phyloP scores from a whole-genome alignment of 164 flowering plant species.

The Aristolochia californica region DNA sequence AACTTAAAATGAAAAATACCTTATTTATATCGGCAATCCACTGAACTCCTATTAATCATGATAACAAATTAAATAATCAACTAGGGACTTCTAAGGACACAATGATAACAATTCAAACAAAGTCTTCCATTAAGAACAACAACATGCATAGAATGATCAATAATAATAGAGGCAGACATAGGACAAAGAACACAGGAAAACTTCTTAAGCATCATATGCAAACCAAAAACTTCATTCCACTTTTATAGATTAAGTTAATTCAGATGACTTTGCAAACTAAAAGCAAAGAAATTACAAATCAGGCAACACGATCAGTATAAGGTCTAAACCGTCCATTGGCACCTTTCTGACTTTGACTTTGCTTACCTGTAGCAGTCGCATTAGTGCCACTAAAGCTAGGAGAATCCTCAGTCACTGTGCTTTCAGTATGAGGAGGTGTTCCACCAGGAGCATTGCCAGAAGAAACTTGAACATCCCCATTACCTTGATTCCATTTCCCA shows the following conservation, averaged over 20 bases:
- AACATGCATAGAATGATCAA: too few relatives aligned
- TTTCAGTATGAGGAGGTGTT: constrained; percentile 11
- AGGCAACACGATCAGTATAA: constrained; percentile 8
- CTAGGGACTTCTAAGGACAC: too few relatives aligned
- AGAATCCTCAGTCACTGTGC: constrained; percentile 19
- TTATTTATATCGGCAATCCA: too few relatives aligned
- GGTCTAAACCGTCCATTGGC: constrained; percentile 15
- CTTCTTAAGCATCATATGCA: constrained; percentile 5
- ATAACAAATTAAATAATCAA: too few relatives aligned
- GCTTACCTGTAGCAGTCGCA: constrained; percentile 19
- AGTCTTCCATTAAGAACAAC: too few relatives aligned
- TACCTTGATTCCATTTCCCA: constrained; percentile 22
- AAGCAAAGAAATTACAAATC: constrained; percentile 14
- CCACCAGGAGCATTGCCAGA: constrained; percentile 5
- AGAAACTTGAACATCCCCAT: constrained; percentile 12
- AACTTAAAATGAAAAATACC: too few relatives aligned
- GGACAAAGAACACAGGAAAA: not conserved
- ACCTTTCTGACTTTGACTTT: constrained; percentile 13
- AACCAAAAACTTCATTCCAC: constrained; percentile 9
- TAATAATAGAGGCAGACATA: too few relatives aligned
- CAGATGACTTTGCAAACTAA: constrained; percentile 9
- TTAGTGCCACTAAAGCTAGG: constrained; percentile 11
- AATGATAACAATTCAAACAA: too few relatives aligned
- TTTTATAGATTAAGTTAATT: constrained; percentile 18
- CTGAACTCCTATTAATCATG: too few relatives aligned